Evolutionary conservation across 371 early-diverging fungal genomes (phyloP).

Genomic region (Rhizopus microsporus): DNA sequence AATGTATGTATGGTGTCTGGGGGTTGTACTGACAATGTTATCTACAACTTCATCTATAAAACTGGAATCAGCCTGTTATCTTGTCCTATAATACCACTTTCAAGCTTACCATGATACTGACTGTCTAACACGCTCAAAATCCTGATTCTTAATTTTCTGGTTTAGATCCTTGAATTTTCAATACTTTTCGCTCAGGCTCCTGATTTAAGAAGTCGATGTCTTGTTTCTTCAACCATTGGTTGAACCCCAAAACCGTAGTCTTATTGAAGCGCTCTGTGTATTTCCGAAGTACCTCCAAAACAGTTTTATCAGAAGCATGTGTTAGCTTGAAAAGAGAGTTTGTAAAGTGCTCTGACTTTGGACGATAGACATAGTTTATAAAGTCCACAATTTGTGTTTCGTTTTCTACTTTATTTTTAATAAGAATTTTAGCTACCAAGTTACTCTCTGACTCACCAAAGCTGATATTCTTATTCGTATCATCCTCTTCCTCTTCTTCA

Average conservation of each 20-base stretch:
- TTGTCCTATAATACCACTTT: slow-evolving; percentile 10
- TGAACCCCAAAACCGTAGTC: slow-evolving; percentile 21
- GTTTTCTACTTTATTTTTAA: slow-evolving; percentile 8
- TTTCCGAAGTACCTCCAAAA: not conserved
- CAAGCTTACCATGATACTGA: slow-evolving; percentile 3
- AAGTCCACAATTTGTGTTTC: slow-evolving; percentile 20
- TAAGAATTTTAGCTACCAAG: slow-evolving; percentile 1
- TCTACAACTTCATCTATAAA: slow-evolving; percentile 16
- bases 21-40: slow-evolving; percentile 7
- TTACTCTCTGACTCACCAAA: slow-evolving; percentile 2
- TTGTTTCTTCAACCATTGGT: slow-evolving; percentile 21
- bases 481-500: slow-evolving; percentile 4
- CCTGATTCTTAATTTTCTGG: not conserved
- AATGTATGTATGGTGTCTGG: slow-evolving; percentile 7
- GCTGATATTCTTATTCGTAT: slow-evolving; percentile 1
- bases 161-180: slow-evolving; percentile 8
- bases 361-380: slow-evolving; percentile 23
- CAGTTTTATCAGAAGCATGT: slow-evolving; percentile 1
- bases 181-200: slow-evolving; percentile 19
- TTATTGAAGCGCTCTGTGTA: slow-evolving; percentile 13
- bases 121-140: slow-evolving; percentile 5
- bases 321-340: slow-evolving; percentile 12
- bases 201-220: slow-evolving; percentile 19
- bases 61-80: slow-evolving; percentile 15
- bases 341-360: slow-evolving; percentile 9